phyloP scores from a whole-genome alignment of 257 asterid genomes.

The Lantana camara region DNA sequence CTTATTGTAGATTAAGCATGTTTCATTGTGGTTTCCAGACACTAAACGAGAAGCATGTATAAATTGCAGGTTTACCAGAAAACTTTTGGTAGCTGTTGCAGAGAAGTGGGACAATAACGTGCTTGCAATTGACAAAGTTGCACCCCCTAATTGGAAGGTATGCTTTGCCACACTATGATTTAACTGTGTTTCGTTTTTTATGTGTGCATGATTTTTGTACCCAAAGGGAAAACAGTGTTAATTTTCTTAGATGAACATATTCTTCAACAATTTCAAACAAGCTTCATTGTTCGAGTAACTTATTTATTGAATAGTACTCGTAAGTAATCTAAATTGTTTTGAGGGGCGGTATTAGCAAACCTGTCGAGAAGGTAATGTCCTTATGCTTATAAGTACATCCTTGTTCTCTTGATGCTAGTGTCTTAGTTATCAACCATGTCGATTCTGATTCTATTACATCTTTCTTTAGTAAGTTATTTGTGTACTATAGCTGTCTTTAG shows the following conservation, averaged over 20 bases:
- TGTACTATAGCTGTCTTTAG: neutral
- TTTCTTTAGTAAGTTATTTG: neutral
- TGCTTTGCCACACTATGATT: slow-evolving; percentile 25
- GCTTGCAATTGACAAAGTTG: slow-evolving; percentile 68
- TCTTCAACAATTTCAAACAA: neutral
- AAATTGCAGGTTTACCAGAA: slow-evolving; percentile 77
- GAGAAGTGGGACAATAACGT: slow-evolving; percentile 85
- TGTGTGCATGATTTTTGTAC: no score
- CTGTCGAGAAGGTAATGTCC: slow-evolving; percentile 3
- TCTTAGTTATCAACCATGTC: neutral
- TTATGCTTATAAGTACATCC: neutral
- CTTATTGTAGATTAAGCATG: slow-evolving; percentile 2
- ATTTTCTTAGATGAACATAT: neutral
- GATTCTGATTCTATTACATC: neutral
- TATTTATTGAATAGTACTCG: neutral
- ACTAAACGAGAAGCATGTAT: slow-evolving; percentile 17
- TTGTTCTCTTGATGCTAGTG: neutral
- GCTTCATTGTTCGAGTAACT: slow-evolving; percentile 1
- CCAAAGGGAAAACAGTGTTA: neutral
- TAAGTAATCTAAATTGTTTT: neutral
- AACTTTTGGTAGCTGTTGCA: slow-evolving; percentile 83
- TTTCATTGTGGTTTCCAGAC: slow-evolving; percentile 14
- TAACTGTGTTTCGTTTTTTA: neutral
- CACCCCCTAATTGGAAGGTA: slow-evolving; percentile 88
- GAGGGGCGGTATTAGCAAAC: neutral